Evolutionary conservation across 768 basidiomycete species (phyloP).

Genomic region (Astraeus odoratus): DNA sequence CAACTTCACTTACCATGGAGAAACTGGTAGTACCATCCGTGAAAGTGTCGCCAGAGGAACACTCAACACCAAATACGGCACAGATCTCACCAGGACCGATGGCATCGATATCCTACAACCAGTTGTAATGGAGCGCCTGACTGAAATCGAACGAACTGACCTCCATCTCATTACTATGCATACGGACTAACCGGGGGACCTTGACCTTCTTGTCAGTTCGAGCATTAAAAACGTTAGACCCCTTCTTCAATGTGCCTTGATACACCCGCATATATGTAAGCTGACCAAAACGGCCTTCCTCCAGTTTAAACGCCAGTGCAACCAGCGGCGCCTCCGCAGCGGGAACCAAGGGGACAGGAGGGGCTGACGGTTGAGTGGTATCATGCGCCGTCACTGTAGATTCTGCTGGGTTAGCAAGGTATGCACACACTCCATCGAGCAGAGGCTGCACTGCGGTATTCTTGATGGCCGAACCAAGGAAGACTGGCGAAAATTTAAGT

Average conservation of each 20-base stretch:
- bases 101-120: constrained; percentile 72
- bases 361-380: constrained; percentile 59
- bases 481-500: constrained; percentile 93
- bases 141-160: constrained; percentile 27
- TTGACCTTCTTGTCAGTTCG: constrained; percentile 96
- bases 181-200: constrained; percentile 89
- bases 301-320: constrained; percentile 95
- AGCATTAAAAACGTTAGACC: constrained; percentile 81
- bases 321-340: constrained; percentile 85
- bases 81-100: constrained; percentile 99
- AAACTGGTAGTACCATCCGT: constrained; percentile 85
- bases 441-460: constrained; percentile 94
- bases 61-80: constrained; percentile 98
- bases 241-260: constrained; percentile 87
- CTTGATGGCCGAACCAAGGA: constrained; percentile 95
- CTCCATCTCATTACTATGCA: constrained; percentile 99
- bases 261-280: constrained; percentile 98
- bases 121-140: background rate
- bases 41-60: constrained; percentile 96
- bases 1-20: constrained; percentile 71
- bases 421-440: constrained; percentile 92
- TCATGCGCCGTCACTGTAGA: constrained; percentile 76
- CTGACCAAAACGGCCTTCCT: constrained; percentile 96
- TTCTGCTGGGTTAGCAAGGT: constrained; percentile 86
- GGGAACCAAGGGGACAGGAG: constrained; percentile 70